Evolutionary conservation across 176 grass and related monocot genomes (phyloP).

Genomic region (Paspalum vaginatum): DNA sequence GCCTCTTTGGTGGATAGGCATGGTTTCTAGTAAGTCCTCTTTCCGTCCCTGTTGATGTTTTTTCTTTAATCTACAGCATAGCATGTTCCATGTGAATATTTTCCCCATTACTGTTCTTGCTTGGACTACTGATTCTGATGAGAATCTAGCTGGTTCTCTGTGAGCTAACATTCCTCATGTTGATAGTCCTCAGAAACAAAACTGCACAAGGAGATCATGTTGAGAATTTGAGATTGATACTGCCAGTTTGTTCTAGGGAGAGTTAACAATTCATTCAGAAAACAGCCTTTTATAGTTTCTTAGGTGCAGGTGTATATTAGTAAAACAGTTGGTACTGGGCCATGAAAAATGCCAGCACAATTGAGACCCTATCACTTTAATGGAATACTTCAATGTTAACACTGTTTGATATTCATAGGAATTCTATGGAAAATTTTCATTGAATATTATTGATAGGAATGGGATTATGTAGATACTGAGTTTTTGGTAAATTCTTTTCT

Average conservation of each 20-base stretch:
- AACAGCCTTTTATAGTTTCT: background rate
- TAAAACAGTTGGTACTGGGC: background rate
- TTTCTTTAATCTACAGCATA: background rate
- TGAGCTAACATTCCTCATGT: background rate
- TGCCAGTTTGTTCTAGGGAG: slow-evolving; percentile 1
- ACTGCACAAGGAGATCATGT: background rate
- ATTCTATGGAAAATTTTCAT: background rate
- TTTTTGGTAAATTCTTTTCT: slow-evolving; percentile 9
- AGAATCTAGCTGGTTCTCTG: slow-evolving; percentile 3
- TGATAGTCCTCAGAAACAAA: slow-evolving; percentile 9
- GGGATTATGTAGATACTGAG: background rate
- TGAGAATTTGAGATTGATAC: slow-evolving; percentile 12
- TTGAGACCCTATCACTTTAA: slow-evolving; percentile 25
- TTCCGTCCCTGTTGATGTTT: slow-evolving; percentile 16
- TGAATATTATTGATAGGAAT: slow-evolving; percentile 20
- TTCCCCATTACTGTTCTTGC: background rate
- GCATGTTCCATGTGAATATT: slow-evolving; percentile 16
- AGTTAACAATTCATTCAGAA: background rate
- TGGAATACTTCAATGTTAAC: background rate
- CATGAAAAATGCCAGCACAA: background rate
- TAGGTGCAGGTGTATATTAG: background rate
- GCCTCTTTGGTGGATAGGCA: slow-evolving; percentile 91
- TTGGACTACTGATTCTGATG: slow-evolving; percentile 7
- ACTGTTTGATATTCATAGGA: background rate
- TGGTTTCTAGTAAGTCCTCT: slow-evolving; percentile 79